Percentiles rank a stretch among this genome's conserved stretches.
Conservation (phyloP, 2,329 filamentous ascomycete genomes). For the Neonectria neomacrospora region DNA sequence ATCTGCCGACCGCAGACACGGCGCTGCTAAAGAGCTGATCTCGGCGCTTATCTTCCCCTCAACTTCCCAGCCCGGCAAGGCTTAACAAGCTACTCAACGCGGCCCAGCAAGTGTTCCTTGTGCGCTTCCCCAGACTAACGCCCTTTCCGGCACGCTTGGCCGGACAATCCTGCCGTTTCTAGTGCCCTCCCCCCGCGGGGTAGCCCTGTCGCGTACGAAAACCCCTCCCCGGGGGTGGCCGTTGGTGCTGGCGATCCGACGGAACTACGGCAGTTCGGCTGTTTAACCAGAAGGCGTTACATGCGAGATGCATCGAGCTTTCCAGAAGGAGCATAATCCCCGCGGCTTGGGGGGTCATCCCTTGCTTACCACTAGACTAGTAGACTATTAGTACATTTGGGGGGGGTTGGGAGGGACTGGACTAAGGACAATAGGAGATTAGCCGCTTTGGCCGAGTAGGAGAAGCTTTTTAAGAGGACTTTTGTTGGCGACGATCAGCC, state of each 20-base stretch:
- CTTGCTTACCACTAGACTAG: background rate
- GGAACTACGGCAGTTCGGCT: slow-evolving; percentile 19
- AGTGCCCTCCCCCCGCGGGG: slow-evolving; percentile 7
- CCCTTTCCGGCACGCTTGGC: background rate
- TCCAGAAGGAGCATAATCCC: slow-evolving; percentile 16
- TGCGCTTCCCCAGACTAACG: background rate
- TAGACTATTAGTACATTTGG: background rate
- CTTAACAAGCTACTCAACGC: too few species aligned
- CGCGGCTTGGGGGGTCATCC: slow-evolving; percentile 6
- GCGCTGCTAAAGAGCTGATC: background rate
- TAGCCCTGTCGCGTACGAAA: background rate
- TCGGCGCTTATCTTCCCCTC: background rate
- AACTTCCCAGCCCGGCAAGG: background rate
- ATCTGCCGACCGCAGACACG: background rate
- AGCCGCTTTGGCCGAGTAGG: background rate
- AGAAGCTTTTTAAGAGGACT: slow-evolving; percentile 10
- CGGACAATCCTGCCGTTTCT: slow-evolving; percentile 6
- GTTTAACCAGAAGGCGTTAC: background rate
- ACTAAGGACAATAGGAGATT: background rate
- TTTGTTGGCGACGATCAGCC: slow-evolving; percentile 10
- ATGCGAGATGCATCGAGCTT: slow-evolving; percentile 18
- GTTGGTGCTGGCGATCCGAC: background rate
- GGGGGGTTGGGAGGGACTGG: background rate
- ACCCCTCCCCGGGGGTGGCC: background rate
- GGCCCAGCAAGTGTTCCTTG: background rate